Evolutionary conservation across 73 alveolate species (phyloP).

Genomic region (Paraurostyla sp.): DNA sequence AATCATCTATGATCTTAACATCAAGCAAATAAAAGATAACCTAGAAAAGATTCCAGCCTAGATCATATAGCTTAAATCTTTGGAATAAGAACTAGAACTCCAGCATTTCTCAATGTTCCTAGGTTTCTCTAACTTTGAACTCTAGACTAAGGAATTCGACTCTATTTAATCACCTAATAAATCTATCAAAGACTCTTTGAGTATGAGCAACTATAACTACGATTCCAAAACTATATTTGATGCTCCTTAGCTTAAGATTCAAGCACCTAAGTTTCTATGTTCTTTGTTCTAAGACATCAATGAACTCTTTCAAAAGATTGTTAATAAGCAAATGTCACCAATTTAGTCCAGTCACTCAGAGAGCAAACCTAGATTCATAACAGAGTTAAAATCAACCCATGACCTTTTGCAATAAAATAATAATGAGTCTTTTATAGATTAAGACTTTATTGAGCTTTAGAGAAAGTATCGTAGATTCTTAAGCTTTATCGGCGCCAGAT

Average conservation of each 20-base stretch:
- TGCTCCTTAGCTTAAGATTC: constrained; percentile 5
- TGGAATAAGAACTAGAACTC: constrained; percentile 6
- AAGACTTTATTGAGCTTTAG: background rate
- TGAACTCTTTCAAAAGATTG: background rate
- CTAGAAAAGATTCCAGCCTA: background rate
- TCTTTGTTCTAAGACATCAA: constrained; percentile 27
- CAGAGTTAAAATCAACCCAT: too few species aligned
- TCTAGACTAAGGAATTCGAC: background rate
- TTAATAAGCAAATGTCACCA: too few species aligned
- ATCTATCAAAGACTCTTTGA: background rate
- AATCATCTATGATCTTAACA: background rate
- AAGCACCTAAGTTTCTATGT: constrained; percentile 36
- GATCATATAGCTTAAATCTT: background rate
- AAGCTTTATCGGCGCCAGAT: background rate
- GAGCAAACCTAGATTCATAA: too few species aligned
- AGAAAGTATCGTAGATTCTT: background rate
- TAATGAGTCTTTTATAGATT: background rate
- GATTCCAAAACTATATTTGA: background rate
- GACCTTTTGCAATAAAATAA: background rate
- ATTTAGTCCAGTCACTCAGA: too few species aligned
- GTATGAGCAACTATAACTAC: background rate
- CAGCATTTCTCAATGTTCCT: constrained; percentile 12
- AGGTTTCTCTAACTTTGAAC: constrained; percentile 38
- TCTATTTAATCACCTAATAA: background rate
- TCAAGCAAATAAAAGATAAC: background rate